Percentiles rank a stretch among this genome's conserved stretches.
These are phyloP conservation scores for Leptographium wingfieldii DNA, from an alignment of 2,329 filamentous ascomycete genomes.

Conservation along the genomic window DNA sequence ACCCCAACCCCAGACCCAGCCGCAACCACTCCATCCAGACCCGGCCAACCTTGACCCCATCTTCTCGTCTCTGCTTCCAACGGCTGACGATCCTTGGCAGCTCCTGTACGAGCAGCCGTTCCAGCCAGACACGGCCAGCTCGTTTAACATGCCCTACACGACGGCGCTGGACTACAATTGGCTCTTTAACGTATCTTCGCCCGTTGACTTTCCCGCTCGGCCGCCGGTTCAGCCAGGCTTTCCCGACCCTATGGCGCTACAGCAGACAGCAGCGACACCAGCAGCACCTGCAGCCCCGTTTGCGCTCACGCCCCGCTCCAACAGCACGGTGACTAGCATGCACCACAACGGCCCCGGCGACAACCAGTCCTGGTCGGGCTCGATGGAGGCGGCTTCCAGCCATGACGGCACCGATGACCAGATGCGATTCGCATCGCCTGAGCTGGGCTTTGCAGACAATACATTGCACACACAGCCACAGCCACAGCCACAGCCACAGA, in stretches of 20 bases:
- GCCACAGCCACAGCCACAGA: too few species aligned
- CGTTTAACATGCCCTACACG: slow-evolving; percentile 13
- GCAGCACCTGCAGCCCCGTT: background rate
- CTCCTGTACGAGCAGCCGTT: slow-evolving; percentile 6
- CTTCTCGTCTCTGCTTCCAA: background rate
- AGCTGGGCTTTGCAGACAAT: background rate
- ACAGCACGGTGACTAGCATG: background rate
- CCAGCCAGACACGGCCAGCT: slow-evolving; percentile 11
- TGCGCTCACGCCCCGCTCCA: background rate
- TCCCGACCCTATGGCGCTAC: background rate
- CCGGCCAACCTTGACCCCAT: background rate
- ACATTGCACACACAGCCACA: background rate
- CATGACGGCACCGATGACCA: background rate
- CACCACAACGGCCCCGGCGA: background rate
- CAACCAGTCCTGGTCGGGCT: background rate
- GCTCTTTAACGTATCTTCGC: slow-evolving; percentile 8
- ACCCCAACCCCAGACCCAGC: background rate
- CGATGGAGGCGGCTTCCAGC: background rate
- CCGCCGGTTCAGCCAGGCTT: background rate
- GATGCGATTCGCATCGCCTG: background rate
- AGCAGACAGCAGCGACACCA: background rate
- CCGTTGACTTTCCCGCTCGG: background rate
- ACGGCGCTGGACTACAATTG: slow-evolving; percentile 11
- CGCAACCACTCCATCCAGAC: background rate
- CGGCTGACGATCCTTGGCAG: background rate